Evolutionary conservation across 345 rosid species (phyloP).

Genomic region (Pugionium cornutum): DNA sequence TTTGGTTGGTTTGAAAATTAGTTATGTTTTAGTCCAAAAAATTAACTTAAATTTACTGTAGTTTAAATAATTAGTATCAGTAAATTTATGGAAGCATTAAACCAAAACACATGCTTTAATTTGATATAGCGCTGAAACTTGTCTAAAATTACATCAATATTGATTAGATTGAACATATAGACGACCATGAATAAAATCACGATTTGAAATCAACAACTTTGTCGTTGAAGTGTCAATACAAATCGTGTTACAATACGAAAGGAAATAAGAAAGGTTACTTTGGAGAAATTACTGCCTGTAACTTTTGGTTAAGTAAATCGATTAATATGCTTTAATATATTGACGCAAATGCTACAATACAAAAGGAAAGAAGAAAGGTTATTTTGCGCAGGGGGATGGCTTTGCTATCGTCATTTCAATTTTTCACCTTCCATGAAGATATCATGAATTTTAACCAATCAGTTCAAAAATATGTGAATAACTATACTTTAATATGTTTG

Average conservation of each 20-base stretch:
- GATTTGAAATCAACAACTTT: neutral
- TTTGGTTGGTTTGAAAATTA: too few species aligned
- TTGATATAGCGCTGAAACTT: too few species aligned
- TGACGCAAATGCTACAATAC: neutral
- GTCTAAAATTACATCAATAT: too few species aligned
- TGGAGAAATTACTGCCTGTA: neutral
- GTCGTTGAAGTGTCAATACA: neutral
- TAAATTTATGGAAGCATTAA: too few species aligned
- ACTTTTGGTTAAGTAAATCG: neutral
- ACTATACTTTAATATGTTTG: neutral
- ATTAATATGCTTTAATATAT: neutral
- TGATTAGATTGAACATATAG: too few species aligned
- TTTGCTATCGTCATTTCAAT: neutral
- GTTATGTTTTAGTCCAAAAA: too few species aligned
- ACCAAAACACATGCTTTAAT: too few species aligned
- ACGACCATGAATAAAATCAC: too few species aligned
- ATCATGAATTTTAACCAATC: conserved; percentile 11
- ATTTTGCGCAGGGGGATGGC: neutral
- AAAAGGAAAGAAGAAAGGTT: neutral
- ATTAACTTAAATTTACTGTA: too few species aligned
- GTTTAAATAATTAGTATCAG: too few species aligned
- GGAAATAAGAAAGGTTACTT: neutral
- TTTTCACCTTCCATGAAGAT: neutral
- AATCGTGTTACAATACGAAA: too few species aligned
- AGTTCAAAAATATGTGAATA: neutral